Base-by-base conservation (phyloP, 2,329 filamentous ascomycete species). In the Epichloe sp. region DNA sequence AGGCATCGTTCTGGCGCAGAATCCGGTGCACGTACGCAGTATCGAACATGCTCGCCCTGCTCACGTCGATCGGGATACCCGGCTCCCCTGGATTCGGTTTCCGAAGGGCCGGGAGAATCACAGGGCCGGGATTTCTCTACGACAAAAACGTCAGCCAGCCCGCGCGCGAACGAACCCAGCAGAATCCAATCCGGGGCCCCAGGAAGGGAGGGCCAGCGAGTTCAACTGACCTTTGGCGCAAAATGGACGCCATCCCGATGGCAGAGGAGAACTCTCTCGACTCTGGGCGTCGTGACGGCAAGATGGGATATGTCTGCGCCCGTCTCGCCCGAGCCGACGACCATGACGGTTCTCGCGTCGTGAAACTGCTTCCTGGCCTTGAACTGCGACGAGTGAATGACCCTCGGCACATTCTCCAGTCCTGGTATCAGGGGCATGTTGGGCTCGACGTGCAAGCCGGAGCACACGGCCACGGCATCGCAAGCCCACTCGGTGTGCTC, bases 261-360 rank as follows among this genome's bases (percentile, higher is more conserved):
- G 49, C 67, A 71, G 15, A 74, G 35, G 3, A 70, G 59, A 4
- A 73, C 70, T 19, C 63, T 60, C 41, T 65, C 64, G 1, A 69
- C 52, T 7, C 14, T 66, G 1, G 62, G 58, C 1, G 69, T 66
- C 0, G 68, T 74, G 4, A 72, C 61, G 3, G 71, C 70, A 14
- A 74, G 61, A 41, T 72, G 59, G 0, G 64, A 63, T 19, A 74
- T 54, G 44, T 74, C 71, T 49, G 70, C 66, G 2, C 64, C 69
- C 0, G 71, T 73, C 57, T 74, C 71, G 7, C 71, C 70, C 12
- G 60, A 64, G 3, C 71, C 71, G 1, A 74, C 54, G 42, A 74
- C 58, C 53, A 74, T 57, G 12, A 74, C 66, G 5, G 67, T 67
- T 37, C 63, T 69, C n/a, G 59, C 61, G 3, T 55, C 37, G 10